A percentile compares a stretch with the other conserved stretches of the same genome.
Conservation (phyloP, 1,284 basidiomycete genomes). For the Trametes versicolor region DNA sequence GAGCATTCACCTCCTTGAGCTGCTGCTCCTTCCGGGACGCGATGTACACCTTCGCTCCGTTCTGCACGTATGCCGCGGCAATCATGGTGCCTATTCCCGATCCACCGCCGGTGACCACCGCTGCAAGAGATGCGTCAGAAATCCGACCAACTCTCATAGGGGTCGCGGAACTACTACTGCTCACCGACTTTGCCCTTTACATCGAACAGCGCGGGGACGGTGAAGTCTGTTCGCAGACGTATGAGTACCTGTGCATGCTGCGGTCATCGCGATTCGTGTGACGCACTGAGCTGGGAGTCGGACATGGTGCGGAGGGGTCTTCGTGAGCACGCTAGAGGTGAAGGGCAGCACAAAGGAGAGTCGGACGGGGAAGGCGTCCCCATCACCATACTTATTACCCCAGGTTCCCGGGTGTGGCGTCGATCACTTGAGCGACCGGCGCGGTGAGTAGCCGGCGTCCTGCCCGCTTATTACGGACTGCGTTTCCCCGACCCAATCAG, state of each 20-base stretch:
- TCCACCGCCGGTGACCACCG: slow-evolving; percentile 83
- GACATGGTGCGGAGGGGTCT: background rate
- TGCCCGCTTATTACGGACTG: background rate
- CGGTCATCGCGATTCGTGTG: background rate
- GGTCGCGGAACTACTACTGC: slow-evolving; percentile 31
- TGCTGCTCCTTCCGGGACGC: slow-evolving; percentile 84
- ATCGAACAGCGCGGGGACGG: slow-evolving; percentile 61
- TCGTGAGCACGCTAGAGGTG: background rate
- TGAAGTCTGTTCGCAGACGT: slow-evolving; percentile 3
- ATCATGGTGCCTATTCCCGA: slow-evolving; percentile 87
- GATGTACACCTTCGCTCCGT: slow-evolving; percentile 72
- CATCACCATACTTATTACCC: slow-evolving; percentile 2
- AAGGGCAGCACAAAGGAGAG: background rate
- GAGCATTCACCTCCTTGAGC: slow-evolving; percentile 69
- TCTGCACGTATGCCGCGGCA: slow-evolving; percentile 81
- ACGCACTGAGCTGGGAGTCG: background rate
- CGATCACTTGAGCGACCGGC: slow-evolving; percentile 6
- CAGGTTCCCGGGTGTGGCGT: background rate
- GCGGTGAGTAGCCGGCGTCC: background rate
- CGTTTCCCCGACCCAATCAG: background rate
- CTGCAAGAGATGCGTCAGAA: slow-evolving; percentile 46
- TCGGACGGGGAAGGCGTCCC: background rate
- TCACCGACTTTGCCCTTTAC: slow-evolving; percentile 80
- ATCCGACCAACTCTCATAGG: slow-evolving; percentile 9
- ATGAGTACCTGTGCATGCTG: background rate